Conservation (phyloP, 139 green algal species). For the Chlorella sp. region DNA sequence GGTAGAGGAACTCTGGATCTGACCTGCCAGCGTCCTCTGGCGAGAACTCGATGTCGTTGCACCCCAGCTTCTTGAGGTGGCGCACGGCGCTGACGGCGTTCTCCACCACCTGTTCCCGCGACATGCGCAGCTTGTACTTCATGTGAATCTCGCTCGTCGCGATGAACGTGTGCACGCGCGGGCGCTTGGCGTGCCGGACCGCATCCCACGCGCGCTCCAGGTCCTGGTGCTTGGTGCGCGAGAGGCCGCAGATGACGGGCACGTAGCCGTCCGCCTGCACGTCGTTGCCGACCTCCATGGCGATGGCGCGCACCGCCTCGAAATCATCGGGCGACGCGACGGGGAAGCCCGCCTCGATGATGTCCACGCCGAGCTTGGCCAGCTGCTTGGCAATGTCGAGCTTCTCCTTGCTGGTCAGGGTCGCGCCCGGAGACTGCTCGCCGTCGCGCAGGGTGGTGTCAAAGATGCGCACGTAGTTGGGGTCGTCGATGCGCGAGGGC, state of each 20-base stretch:
- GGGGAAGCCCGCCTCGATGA: constrained; percentile 98
- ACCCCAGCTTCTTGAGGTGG: constrained; percentile 81
- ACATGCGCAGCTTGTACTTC: constrained; percentile 91
- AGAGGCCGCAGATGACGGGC: constrained; percentile 97
- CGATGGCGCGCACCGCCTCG: constrained; percentile 87
- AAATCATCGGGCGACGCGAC: constrained; percentile 97
- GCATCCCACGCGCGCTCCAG: constrained; percentile 86
- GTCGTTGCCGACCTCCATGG: constrained; percentile 80
- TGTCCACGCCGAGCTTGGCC: constrained; percentile 94
- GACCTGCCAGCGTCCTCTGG: constrained; percentile 91
- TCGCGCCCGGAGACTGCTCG: constrained; percentile 93
- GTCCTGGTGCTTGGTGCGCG: constrained; percentile 69
- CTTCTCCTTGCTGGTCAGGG: constrained; percentile 95
- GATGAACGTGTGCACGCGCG: constrained; percentile 97
- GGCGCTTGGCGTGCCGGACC: constrained; percentile 76
- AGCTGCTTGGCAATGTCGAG: constrained; percentile 94
- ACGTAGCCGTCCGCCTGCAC: constrained; percentile 86
- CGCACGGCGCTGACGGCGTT: constrained; percentile 82
- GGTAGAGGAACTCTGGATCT: constrained; percentile 90
- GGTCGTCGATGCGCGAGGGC: constrained; percentile 81
- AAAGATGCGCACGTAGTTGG: constrained; percentile 95
- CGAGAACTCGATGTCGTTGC: constrained; percentile 96
- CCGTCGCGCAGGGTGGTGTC: constrained; percentile 97
- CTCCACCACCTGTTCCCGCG: constrained; percentile 80
- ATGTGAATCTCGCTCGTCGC: constrained; percentile 97